Conservation (phyloP, 495 filamentous ascomycete species). For the Neurospora sublineolata region DNA sequence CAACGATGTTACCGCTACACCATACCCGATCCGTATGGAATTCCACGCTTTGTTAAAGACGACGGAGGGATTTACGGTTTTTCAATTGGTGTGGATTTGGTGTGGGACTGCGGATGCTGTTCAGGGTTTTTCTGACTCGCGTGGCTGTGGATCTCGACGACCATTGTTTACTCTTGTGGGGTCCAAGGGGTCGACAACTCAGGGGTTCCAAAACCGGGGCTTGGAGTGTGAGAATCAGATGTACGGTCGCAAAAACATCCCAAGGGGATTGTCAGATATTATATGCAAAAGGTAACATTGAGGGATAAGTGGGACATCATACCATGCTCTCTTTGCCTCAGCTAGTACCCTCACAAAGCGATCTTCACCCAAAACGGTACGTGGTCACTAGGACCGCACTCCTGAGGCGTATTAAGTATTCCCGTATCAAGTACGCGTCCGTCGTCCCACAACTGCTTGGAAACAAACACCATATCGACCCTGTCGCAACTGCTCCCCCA, state of each 20-base stretch:
- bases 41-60: background rate
- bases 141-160: background rate
- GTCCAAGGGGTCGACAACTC: background rate
- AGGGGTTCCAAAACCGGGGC: background rate
- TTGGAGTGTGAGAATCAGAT: background rate
- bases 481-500: slow-evolving; percentile 29
- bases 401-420: slow-evolving; percentile 22
- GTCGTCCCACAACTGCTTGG: slow-evolving; percentile 8
- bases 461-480: slow-evolving; percentile 27
- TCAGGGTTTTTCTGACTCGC: background rate
- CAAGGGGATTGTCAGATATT: background rate
- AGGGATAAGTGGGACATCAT: background rate
- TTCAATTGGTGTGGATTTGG: background rate
- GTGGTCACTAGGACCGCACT: slow-evolving; percentile 27
- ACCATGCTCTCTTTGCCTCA: background rate
- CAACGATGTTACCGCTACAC: background rate
- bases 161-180: background rate
- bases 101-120: background rate
- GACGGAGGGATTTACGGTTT: background rate
- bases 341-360: background rate
- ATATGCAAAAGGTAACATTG: background rate
- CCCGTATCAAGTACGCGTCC: slow-evolving; percentile 16
- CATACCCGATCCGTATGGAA: background rate
- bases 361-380: slow-evolving; percentile 23
- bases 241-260: background rate